These are phyloP conservation scores for Choanephora cucurbitarum DNA, from an alignment of 371 early-diverging fungal species.

Conservation along the genomic window DNA sequence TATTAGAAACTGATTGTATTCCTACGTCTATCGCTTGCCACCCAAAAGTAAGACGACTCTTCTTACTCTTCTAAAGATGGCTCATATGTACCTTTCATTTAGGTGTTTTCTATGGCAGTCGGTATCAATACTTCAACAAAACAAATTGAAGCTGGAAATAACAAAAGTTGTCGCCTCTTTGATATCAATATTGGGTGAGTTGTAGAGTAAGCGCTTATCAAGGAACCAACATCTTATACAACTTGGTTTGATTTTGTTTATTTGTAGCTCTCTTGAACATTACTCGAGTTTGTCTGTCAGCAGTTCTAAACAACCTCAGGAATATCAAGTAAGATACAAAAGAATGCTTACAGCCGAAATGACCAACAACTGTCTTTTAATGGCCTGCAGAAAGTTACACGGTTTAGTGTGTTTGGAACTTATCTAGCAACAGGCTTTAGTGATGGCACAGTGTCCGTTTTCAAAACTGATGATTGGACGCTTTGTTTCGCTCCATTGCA, in stretches of 20 bases:
- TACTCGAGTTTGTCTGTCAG: slow-evolving; percentile 20
- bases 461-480: slow-evolving; percentile 52
- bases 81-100: background rate
- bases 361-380: no score
- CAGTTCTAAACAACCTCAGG: slow-evolving; percentile 20
- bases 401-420: slow-evolving; percentile 54
- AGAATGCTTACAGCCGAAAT: background rate
- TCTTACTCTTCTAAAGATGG: background rate
- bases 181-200: slow-evolving; percentile 39
- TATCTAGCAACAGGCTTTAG: slow-evolving; percentile 61
- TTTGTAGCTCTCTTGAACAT: no score
- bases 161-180: slow-evolving; percentile 58
- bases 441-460: slow-evolving; percentile 62
- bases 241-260: no score
- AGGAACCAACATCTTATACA: no score
- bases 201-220: no score
- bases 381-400: slow-evolving; percentile 43
- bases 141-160: slow-evolving; percentile 51
- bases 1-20: slow-evolving; percentile 60
- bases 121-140: slow-evolving; percentile 61
- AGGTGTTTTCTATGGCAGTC: slow-evolving; percentile 35
- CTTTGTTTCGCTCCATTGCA: slow-evolving; percentile 54
- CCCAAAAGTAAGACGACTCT: slow-evolving; percentile 47
- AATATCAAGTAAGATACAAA: slow-evolving; percentile 30
- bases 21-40: slow-evolving; percentile 67